Percentiles rank a stretch among this genome's conserved stretches.
These are phyloP conservation scores for Globisporangium megalacanthum DNA, from an alignment of 352 stramenopile species.

Conservation along the genomic window DNA sequence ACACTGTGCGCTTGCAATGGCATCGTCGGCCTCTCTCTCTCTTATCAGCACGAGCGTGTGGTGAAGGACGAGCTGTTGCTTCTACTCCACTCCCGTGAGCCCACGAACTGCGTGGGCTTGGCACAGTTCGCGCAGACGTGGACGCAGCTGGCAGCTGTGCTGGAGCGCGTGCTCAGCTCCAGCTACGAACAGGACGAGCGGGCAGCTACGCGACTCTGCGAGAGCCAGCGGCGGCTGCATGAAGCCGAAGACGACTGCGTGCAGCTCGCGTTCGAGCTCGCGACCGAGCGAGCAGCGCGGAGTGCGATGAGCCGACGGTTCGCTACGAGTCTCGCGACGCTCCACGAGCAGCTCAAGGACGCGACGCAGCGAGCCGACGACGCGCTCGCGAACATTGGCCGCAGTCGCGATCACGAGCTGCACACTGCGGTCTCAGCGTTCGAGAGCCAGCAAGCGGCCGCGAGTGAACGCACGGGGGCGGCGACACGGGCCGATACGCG, in stretches of 20 bases:
- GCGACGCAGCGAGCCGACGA: conserved; percentile 33
- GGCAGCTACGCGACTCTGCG: conserved; percentile 22
- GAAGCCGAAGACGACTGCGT: conserved; percentile 58
- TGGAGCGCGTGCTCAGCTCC: conserved; percentile 32
- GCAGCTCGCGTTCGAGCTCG: conserved; percentile 58
- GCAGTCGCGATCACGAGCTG: conserved; percentile 39
- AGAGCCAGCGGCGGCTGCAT: conserved; percentile 47
- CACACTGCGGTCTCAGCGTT: conserved; percentile 12
- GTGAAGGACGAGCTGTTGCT: conserved; percentile 34
- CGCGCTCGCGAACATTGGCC: conserved; percentile 23
- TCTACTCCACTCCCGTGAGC: conserved; percentile 20
- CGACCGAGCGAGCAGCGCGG: conserved; percentile 27
- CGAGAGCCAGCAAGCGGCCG: conserved; percentile 12
- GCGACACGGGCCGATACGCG: conserved; percentile 23
- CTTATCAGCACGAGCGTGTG: conserved; percentile 30
- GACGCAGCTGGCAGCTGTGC: conserved; percentile 35
- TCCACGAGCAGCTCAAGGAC: conserved; percentile 45
- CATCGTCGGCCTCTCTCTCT: not conserved
- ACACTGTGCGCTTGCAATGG: not conserved
- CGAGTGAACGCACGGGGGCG: conserved; percentile 29
- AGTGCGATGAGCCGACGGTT: conserved; percentile 23
- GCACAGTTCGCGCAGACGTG: conserved; percentile 29
- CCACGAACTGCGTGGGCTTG: conserved; percentile 18
- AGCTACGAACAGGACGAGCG: conserved; percentile 55
- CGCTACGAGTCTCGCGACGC: conserved; percentile 20